Base-by-base conservation (phyloP, 495 filamentous ascomycete species). In the Aspergillus bridgeri region DNA sequence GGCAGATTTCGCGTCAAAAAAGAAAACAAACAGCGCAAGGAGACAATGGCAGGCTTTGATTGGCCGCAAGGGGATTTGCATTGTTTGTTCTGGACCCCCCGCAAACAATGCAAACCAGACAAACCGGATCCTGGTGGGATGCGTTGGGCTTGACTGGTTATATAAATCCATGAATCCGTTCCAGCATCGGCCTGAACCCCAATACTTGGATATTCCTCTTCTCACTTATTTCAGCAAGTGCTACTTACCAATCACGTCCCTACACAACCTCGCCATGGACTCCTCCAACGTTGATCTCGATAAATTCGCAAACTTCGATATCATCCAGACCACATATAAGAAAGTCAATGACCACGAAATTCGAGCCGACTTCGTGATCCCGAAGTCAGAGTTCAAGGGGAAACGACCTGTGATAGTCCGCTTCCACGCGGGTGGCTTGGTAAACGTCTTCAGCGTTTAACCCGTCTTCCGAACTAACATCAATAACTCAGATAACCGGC, bases 391-490 rank as follows among this genome's bases (percentile, higher is more conserved):
- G 1, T 56, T 52, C 23, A 9, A 33, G 0, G 63, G 67, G 6
- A 61, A 68, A 42, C 61, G 69, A 56, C 72, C 72, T 1, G 29
- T 67, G 0, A 68, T 75, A 47, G 51, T 67, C 5, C 67, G 60
- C 38, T 68, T 70, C 56, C 72, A 75, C 22, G 70, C 69, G 7
- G 72, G 72, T 42, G 68, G 68, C n/a, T 56, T 75, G 43, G 71
- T 74, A 65, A 33, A 58, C 53, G 25, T 27, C 25, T 7, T 7
- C 25, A 27, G 25, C 3, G 3, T 27, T 7, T 27, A 27, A 7
- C 7, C 25, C 25, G 25, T 7, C 25, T 27, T 27, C 25, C 7
- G 7, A 19, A 43, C 4, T 13, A 18, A 18, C 18, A 46, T n/a
- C n/a, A n/a, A n/a, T 17, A 47, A 25, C 23, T 11, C 33, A 69